Conservation (phyloP, 139 green algal species). For the Monoraphidium neglectum region DNA sequence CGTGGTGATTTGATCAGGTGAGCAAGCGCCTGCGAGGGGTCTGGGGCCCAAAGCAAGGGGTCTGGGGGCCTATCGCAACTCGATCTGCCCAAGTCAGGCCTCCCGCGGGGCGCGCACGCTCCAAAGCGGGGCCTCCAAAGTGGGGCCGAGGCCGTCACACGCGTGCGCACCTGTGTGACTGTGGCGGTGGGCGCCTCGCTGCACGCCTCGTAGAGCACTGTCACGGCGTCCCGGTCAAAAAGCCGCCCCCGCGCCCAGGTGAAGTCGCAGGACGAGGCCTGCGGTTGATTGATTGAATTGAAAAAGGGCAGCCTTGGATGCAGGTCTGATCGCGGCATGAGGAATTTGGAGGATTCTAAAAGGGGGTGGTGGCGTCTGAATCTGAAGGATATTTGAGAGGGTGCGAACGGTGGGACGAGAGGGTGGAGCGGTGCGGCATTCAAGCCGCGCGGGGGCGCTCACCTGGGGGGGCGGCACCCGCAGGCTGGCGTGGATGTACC, state of each 20-base stretch:
- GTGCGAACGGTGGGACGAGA: too few relatives aligned
- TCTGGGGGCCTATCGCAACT: too few relatives aligned
- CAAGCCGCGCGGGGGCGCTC: not conserved
- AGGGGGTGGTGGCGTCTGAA: not conserved
- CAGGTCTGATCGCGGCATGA: too few relatives aligned
- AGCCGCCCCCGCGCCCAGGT: conserved; percentile 79
- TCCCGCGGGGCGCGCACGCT: too few relatives aligned
- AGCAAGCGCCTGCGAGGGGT: too few relatives aligned
- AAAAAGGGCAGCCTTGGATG: too few relatives aligned
- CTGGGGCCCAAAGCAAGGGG: too few relatives aligned
- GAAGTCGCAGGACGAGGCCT: conserved; percentile 57
- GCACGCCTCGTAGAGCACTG: conserved; percentile 82
- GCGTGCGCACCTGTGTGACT: conserved; percentile 55
- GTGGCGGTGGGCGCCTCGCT: conserved; percentile 52
- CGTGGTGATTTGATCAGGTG: too few relatives aligned
- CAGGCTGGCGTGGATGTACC: conserved; percentile 73
- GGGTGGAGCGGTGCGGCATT: too few relatives aligned
- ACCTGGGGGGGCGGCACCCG: not conserved
- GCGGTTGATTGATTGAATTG: not conserved
- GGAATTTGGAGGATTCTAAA: not conserved
- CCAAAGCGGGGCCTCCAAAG: too few relatives aligned
- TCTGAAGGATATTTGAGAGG: not conserved
- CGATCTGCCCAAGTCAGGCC: too few relatives aligned
- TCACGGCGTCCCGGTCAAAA: conserved; percentile 83
- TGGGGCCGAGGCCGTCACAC: too few relatives aligned